These are phyloP conservation scores for Daldinia concentrica DNA, from an alignment of 495 filamentous ascomycete species.

Conservation along the genomic window DNA sequence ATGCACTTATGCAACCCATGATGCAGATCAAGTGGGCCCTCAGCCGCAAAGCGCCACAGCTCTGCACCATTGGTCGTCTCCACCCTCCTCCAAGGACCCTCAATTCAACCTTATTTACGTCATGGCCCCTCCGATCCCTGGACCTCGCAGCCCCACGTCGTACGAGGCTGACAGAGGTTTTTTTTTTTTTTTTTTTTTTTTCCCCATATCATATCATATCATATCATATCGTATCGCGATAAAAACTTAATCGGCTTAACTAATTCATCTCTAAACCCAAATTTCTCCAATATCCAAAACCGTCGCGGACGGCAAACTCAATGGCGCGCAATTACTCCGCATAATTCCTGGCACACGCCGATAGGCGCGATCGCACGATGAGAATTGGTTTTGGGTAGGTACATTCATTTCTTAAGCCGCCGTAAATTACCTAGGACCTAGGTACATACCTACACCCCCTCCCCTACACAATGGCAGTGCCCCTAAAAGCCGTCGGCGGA, in stretches of 20 bases:
- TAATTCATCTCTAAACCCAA: background rate
- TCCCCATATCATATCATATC: background rate
- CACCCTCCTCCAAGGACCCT: constrained; percentile 7
- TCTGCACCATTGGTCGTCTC: constrained; percentile 11
- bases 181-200: no score
- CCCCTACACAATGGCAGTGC: constrained; percentile 29
- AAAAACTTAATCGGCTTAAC: no score
- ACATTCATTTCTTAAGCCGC: constrained; percentile 8
- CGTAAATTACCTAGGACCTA: background rate
- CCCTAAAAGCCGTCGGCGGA: constrained; percentile 39
- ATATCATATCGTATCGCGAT: no score
- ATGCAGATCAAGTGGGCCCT: constrained; percentile 2
- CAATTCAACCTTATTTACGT: constrained; percentile 14
- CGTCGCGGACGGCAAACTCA: constrained; percentile 8
- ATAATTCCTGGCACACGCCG: background rate
- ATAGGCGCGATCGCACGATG: constrained; percentile 13
- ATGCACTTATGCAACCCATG: background rate
- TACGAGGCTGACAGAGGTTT: constrained; percentile 30
- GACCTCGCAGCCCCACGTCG: constrained; percentile 2
- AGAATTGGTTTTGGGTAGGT: background rate
- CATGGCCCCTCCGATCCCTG: constrained; percentile 32
- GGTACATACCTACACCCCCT: background rate
- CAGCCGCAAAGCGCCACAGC: constrained; percentile 32
- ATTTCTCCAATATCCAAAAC: background rate
- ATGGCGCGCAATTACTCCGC: constrained; percentile 3